These are phyloP conservation scores for Boeremia exigua DNA, from an alignment of 2,329 filamentous ascomycete genomes.

Conservation along the genomic window DNA sequence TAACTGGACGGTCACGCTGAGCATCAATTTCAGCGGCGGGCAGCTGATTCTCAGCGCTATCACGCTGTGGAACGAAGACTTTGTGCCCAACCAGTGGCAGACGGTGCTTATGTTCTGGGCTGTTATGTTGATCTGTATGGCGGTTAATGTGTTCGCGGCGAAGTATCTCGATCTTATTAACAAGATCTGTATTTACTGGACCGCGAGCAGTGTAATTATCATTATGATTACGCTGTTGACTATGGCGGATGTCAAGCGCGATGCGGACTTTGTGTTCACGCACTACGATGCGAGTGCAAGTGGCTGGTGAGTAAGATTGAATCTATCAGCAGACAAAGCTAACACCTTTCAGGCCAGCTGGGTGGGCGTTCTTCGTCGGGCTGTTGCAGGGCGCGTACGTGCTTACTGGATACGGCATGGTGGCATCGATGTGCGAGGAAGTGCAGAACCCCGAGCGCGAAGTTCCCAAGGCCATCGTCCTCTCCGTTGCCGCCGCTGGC, in stretches of 20 bases:
- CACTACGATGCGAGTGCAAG: slow-evolving; percentile 71
- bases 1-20: slow-evolving; percentile 70
- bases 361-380: slow-evolving; percentile 76
- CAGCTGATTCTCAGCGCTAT: slow-evolving; percentile 69
- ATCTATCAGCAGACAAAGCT: too few relatives aligned
- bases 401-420: slow-evolving; percentile 72
- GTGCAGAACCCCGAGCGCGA: slow-evolving; percentile 72
- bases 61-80: slow-evolving; percentile 72
- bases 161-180: slow-evolving; percentile 72
- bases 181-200: slow-evolving; percentile 77
- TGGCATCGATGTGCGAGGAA: slow-evolving; percentile 75
- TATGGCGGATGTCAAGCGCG: slow-evolving; percentile 65
- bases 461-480: slow-evolving; percentile 73
- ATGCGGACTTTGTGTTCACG: slow-evolving; percentile 69
- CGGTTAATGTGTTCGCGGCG: slow-evolving; percentile 69
- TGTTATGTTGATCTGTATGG: slow-evolving; percentile 69
- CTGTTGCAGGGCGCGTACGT: slow-evolving; percentile 70
- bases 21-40: slow-evolving; percentile 74
- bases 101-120: slow-evolving; percentile 76
- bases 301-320: slow-evolving; percentile 60
- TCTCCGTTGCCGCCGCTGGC: slow-evolving; percentile 71
- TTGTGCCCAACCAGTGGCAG: slow-evolving; percentile 71
- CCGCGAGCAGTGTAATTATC: slow-evolving; percentile 68
- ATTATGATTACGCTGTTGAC: slow-evolving; percentile 69
- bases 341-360: slow-evolving; percentile 57